phyloP scores from a whole-genome alignment of 768 basidiomycete species.

The Gelatoporia subvermispora region DNA sequence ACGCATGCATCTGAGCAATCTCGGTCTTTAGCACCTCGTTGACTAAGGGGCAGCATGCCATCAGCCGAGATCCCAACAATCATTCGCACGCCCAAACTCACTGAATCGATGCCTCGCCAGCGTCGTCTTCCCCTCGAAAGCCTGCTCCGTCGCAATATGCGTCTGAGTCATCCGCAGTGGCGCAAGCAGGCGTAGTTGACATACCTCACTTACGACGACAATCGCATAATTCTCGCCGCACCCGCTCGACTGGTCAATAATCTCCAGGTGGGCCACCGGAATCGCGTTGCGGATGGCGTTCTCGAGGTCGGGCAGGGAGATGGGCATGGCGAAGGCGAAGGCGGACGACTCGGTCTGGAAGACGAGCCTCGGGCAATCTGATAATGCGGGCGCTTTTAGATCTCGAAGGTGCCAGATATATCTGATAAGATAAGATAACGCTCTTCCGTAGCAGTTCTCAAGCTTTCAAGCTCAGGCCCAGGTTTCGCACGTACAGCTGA shows the following conservation, averaged over 20 bases:
- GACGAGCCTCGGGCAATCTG: too few relatives aligned
- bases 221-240: conserved; percentile 79
- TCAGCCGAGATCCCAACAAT: neutral
- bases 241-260: conserved; percentile 73
- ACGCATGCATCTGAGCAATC: conserved; percentile 81
- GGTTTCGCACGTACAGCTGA: too few relatives aligned
- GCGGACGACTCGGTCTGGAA: neutral
- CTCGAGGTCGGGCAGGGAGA: conserved; percentile 53
- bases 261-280: conserved; percentile 62
- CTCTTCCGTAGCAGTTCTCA: too few relatives aligned
- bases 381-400: neutral
- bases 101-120: conserved; percentile 70
- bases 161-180: neutral
- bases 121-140: conserved; percentile 77
- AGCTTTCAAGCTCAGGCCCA: too few relatives aligned
- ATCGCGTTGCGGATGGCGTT: conserved; percentile 58
- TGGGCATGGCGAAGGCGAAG: conserved; percentile 45
- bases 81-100: conserved; percentile 25
- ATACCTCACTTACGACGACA: conserved; percentile 70
- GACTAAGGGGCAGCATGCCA: conserved; percentile 55
- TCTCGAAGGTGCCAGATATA: too few relatives aligned
- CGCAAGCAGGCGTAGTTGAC: conserved; percentile 13
- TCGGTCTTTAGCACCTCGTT: conserved; percentile 71
- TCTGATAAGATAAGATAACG: too few relatives aligned
- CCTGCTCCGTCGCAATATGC: conserved; percentile 31